A percentile compares a stretch with the other conserved stretches of the same genome.
Conservation (phyloP, 2,329 filamentous ascomycete species). For the Chaetomium olivaceum region DNA sequence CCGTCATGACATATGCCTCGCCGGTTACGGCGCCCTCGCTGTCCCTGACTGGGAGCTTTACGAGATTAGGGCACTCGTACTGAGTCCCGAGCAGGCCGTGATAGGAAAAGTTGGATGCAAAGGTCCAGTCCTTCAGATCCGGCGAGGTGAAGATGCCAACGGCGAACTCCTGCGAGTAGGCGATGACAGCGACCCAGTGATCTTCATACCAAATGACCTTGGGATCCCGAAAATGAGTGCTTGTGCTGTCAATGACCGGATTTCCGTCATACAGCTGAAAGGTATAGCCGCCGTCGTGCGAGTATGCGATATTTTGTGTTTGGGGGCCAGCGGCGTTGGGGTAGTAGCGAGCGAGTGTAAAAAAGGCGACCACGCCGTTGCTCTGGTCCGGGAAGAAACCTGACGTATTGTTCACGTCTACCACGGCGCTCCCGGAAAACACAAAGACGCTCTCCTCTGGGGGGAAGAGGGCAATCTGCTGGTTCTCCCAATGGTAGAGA, state of each 20-base stretch:
- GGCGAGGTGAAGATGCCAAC: neutral
- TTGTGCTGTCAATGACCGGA: neutral
- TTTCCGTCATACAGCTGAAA: neutral
- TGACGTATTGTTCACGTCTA: neutral
- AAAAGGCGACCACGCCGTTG: neutral
- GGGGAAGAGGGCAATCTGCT: neutral
- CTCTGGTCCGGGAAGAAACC: neutral
- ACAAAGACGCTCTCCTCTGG: neutral
- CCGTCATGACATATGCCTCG: neutral
- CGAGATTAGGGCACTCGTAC: neutral
- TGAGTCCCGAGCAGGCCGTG: neutral
- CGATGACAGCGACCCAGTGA: neutral
- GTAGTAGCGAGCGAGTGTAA: neutral
- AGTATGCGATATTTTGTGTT: neutral
- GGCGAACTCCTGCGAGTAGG: neutral
- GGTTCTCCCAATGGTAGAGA: conserved; percentile 2
- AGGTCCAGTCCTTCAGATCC: neutral
- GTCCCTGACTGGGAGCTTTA: neutral
- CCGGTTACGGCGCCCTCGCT: neutral
- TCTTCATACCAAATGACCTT: neutral
- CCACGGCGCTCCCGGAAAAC: neutral
- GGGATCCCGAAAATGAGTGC: neutral
- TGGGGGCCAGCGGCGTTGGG: neutral
- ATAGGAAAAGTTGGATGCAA: neutral
- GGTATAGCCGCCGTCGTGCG: neutral